These are phyloP conservation scores for Halocafeteria seosinensis DNA, from an alignment of 108 stramenopile species.

Conservation along the genomic window DNA sequence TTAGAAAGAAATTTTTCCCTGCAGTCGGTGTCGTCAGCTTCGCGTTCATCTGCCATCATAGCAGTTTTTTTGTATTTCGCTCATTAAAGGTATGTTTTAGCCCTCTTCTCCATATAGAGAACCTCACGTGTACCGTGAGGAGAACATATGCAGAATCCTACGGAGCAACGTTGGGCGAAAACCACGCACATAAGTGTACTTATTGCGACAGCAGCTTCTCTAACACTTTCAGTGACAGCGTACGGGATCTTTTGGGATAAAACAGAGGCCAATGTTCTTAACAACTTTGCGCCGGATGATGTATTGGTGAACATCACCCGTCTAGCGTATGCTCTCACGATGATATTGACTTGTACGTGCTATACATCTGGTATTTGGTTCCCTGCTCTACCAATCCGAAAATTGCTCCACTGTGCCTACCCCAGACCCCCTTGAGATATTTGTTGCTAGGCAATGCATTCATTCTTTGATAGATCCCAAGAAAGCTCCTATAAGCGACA, in stretches of 20 bases:
- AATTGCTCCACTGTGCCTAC: no score
- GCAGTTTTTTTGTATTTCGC: slow-evolving; percentile 28
- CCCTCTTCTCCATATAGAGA: no score
- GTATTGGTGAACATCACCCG: slow-evolving; percentile 13
- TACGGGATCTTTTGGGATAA: slow-evolving; percentile 18
- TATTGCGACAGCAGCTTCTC: slow-evolving; percentile 12
- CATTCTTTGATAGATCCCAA: background rate
- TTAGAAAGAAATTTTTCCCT: slow-evolving; percentile 17
- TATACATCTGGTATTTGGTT: no score
- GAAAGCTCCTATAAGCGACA: background rate
- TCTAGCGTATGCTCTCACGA: slow-evolving; percentile 20
- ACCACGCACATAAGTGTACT: slow-evolving; percentile 12
- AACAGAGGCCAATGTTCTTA: slow-evolving; percentile 25
- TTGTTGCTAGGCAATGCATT: slow-evolving; percentile 14
- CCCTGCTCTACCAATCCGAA: no score
- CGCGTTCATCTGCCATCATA: slow-evolving; percentile 38
- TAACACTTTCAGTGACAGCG: slow-evolving; percentile 14
- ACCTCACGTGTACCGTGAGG: no score
- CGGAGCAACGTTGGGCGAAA: slow-evolving; percentile 14
- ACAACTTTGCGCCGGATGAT: slow-evolving; percentile 20
- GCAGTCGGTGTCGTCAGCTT: slow-evolving; percentile 33
- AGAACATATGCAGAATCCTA: no score
- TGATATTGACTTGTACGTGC: slow-evolving; percentile 25
- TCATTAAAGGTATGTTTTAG: slow-evolving; percentile 14
- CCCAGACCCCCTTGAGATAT: slow-evolving; percentile 14